A percentile compares a stretch with the other conserved stretches of the same genome.
Conservation (phyloP, 768 basidiomycete species). For the Tylopilus sp. region DNA sequence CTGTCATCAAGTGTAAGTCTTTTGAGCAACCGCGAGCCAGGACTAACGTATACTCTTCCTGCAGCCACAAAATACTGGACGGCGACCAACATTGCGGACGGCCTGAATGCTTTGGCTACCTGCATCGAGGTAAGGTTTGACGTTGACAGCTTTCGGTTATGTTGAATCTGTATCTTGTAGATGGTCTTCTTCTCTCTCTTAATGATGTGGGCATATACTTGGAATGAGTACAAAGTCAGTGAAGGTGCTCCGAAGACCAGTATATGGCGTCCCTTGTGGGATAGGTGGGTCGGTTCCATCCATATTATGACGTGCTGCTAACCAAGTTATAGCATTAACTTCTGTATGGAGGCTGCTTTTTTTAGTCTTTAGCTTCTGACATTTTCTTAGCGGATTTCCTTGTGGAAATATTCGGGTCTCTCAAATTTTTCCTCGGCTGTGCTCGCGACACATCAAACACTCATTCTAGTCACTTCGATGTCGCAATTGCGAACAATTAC, state of each 20-base stretch:
- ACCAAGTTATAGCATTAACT: slow-evolving; percentile 40
- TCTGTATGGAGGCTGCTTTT: slow-evolving; percentile 31
- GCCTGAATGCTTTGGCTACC: slow-evolving; percentile 75
- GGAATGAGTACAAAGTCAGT: slow-evolving; percentile 58
- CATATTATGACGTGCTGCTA: background rate
- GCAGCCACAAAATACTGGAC: slow-evolving; percentile 81
- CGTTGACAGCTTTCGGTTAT: background rate
- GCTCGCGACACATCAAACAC: slow-evolving; percentile 30
- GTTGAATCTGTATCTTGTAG: slow-evolving; percentile 33
- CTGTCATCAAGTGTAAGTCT: slow-evolving; percentile 60
- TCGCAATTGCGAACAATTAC: slow-evolving; percentile 20
- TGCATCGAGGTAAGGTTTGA: slow-evolving; percentile 67
- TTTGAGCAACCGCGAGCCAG: background rate
- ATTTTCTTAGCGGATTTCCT: slow-evolving; percentile 54
- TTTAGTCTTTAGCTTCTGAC: slow-evolving; percentile 5
- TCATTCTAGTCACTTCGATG: slow-evolving; percentile 15
- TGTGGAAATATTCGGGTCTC: slow-evolving; percentile 58
- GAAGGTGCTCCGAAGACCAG: slow-evolving; percentile 46
- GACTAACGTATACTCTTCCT: background rate
- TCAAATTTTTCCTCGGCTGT: slow-evolving; percentile 56
- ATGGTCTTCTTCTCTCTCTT: slow-evolving; percentile 78
- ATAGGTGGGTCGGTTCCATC: slow-evolving; percentile 35
- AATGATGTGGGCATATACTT: slow-evolving; percentile 84
- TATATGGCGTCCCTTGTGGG: slow-evolving; percentile 70
- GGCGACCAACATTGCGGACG: slow-evolving; percentile 77